Evolutionary conservation across 164 flowering plant species (phyloP).

Genomic region (Protea cynaroides): DNA sequence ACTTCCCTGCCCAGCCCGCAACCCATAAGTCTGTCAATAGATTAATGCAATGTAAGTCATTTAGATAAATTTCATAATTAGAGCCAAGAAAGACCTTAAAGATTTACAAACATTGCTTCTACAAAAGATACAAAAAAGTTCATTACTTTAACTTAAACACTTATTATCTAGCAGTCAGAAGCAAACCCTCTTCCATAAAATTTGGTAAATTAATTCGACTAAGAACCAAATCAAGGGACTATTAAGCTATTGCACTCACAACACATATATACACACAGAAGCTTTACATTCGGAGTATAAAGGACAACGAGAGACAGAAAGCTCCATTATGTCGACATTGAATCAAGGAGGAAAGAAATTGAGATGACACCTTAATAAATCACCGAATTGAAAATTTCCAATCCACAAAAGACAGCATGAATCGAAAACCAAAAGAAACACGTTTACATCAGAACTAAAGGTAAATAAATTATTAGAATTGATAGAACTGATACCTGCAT

Average conservation of each 20-base stretch:
- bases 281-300: too few species aligned
- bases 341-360: background rate
- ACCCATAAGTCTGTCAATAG: conserved; percentile 71
- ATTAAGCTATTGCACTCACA: too few species aligned
- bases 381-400: background rate
- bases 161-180: too few species aligned
- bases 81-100: background rate
- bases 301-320: background rate
- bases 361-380: background rate
- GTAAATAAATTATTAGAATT: background rate
- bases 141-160: too few species aligned
- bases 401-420: background rate
- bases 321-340: background rate
- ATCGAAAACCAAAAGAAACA: conserved; percentile 2
- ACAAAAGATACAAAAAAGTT: background rate
- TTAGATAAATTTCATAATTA: background rate
- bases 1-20: conserved; percentile 69
- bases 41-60: conserved; percentile 4
- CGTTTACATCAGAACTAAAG: background rate
- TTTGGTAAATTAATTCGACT: too few species aligned
- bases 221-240: too few species aligned
- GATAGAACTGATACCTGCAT: conserved; percentile 56
- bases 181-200: too few species aligned
- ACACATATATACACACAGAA: too few species aligned
- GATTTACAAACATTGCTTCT: background rate